Conservation (phyloP, 768 basidiomycete species). For the Mycena galericulata region DNA sequence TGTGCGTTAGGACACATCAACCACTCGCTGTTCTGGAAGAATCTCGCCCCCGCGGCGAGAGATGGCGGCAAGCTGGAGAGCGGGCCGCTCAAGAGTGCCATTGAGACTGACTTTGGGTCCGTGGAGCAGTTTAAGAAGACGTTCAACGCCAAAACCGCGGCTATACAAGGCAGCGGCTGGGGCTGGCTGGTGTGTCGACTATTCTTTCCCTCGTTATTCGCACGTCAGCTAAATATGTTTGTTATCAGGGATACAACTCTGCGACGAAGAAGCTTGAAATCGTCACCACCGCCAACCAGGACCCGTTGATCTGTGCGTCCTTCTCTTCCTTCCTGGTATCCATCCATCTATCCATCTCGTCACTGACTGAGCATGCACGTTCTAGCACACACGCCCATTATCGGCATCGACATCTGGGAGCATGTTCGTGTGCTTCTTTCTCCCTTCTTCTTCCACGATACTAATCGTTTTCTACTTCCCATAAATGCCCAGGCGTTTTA, state of each 20-base stretch:
- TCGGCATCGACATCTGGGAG: slow-evolving; percentile 38
- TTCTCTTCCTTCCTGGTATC: too few relatives aligned
- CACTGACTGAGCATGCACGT: too few relatives aligned
- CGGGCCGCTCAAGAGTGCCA: slow-evolving; percentile 76
- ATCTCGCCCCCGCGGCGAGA: slow-evolving; percentile 75
- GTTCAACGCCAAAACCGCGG: slow-evolving; percentile 87
- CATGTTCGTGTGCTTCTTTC: too few relatives aligned
- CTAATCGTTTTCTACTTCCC: too few relatives aligned
- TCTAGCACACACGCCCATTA: slow-evolving; percentile 53
- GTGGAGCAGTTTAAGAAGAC: slow-evolving; percentile 80
- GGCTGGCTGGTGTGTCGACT: slow-evolving; percentile 87
- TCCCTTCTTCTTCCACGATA: too few relatives aligned
- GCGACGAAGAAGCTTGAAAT: slow-evolving; percentile 81
- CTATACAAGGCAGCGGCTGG: slow-evolving; percentile 95
- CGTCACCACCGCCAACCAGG: slow-evolving; percentile 94
- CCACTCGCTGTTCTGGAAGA: slow-evolving; percentile 97
- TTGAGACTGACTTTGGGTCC: slow-evolving; percentile 72
- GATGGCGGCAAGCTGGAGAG: slow-evolving; percentile 65
- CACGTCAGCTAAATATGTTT: too few relatives aligned
- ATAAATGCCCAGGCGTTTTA: too few relatives aligned
- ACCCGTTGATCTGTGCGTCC: too few relatives aligned
- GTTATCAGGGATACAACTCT: slow-evolving; percentile 81
- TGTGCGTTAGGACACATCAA: slow-evolving; percentile 82
- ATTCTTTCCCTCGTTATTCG: not conserved
- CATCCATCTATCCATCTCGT: too few relatives aligned